Base-by-base conservation (phyloP, 768 basidiomycete genomes). In the Russula dissimulans region DNA sequence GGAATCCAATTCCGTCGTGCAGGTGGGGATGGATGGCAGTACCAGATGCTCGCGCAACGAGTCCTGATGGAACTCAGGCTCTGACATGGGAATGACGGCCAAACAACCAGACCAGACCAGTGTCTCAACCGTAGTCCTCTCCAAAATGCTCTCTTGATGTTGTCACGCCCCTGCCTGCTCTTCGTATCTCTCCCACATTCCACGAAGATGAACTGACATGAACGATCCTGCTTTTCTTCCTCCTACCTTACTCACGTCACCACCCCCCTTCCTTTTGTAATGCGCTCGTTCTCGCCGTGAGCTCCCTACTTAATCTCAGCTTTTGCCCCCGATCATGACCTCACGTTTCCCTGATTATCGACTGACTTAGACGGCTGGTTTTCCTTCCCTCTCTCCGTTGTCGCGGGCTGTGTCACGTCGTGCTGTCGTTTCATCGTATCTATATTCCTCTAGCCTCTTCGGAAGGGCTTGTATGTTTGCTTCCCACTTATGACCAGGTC, bases 11-110 rank as follows among this genome's bases (percentile, higher is more conserved):
- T 97, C 76, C 84, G 95, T 51, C 80, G 95, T 62, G 81, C 86
- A 1, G 82, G 89, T 32, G 95, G 95, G 1, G 91, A 95, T 65
- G 90, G 88, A 0, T 97, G 94, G 94, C 93, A 97, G 73, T 97
- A 98, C 72, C 92, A 95, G 71, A 93, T 93, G 90, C 80, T 98
- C 43, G 94, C 91, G 26, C 80, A 90, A 66, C 80, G 90, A 60
- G 91, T 93, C 43, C 74, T 93, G 66, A 93, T 90, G 42, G 91
- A 93, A 71, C 79, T 93, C 70, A 92, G 92, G 74, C 74, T 93
- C 78, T 92, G 67, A 73, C 63, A 15, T 18, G 31, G 39, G 32
- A 36, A 26, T 26, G 22, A 17, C 34, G 7, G 12, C 12, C 22
- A 22, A 6, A n/a, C n/a, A n/a, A n/a, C n/a, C n/a, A n/a, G n/a